Evolutionary conservation across 352 stramenopile species (phyloP), one percentile per base, ranked within the genome.

Genomic region (Phytophthora cryptogea): DNA sequence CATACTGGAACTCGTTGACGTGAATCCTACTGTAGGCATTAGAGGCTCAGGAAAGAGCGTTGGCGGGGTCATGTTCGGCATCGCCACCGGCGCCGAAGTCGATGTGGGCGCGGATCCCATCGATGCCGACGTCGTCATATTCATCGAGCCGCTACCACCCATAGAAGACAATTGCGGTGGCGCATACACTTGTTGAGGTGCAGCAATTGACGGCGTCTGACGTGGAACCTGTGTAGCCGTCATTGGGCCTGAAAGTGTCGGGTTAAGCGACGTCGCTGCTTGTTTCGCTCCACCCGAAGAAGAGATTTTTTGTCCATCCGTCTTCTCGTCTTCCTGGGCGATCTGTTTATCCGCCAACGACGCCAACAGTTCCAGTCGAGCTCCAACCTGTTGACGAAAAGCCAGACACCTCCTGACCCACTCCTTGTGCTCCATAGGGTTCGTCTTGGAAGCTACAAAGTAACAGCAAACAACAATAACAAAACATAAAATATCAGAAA

Each of bases 261-360:
- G 9, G 17, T 53, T 66, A 7, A 49, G 32, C 8, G 45, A 9
- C 42, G 37, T 45, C 37, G 17, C 43, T 55, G 44, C 48, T 69
- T 27, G 33, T 23, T 46, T 71, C 9, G 36, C 8, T 9, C 37
- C 46, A 27, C 45, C 23, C 42, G 43, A 48, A 14, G 42, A 28
- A 1, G 49, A 66, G 13, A 54, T 32, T 7, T 32, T 53, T 23
- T 63, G 54, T 30, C 23, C 53, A 14, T 42, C 52, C 31, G 26
- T 50, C 45, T 70, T 76, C 6, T 74, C 74, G 40, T 90, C 80
- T 41, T 91, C 76, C 11, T 75, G 74, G 7, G 78, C 82, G 26
- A 94, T 87, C 43, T 92, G 86, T 31, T 86, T 91, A 57, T 94
- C 86, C 4, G 83, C 83, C 14, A 94, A 60, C 23, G 86, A 92